phyloP scores from a whole-genome alignment of 805 yeast species.

The Yarrowia sp. region DNA sequence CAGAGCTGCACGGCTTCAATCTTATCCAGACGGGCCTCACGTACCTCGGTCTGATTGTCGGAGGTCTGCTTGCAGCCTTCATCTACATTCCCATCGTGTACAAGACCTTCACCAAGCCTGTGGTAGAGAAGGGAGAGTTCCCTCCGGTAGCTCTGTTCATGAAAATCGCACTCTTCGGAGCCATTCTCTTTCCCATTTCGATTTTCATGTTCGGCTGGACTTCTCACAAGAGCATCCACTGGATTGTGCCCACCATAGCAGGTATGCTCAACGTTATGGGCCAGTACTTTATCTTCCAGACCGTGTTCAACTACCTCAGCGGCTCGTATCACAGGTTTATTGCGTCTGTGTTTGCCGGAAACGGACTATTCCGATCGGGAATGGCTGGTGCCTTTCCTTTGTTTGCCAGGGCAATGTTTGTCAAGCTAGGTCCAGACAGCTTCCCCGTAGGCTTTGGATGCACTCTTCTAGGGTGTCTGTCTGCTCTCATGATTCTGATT shows the following conservation, averaged over 20 bases:
- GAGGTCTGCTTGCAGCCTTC: constrained; percentile 38
- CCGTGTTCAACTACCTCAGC: constrained; percentile 50
- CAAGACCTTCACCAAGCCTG: constrained; percentile 4
- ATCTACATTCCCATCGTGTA: constrained; percentile 10
- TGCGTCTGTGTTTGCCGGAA: constrained; percentile 58
- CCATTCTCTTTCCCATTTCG: constrained; percentile 45
- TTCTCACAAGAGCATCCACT: constrained; percentile 43
- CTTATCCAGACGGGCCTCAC: constrained; percentile 47
- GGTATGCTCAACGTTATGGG: constrained; percentile 44
- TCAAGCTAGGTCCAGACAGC: constrained; percentile 40
- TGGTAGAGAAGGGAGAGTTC: neutral
- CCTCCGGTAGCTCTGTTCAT: constrained; percentile 21
- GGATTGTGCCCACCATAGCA: constrained; percentile 52
- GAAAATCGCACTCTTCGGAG: constrained; percentile 42
- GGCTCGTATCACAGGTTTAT: constrained; percentile 49
- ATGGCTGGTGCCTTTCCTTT: constrained; percentile 58
- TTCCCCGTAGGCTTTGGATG: constrained; percentile 59
- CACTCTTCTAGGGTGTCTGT: constrained; percentile 41
- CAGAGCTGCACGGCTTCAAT: constrained; percentile 45
- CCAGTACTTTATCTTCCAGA: constrained; percentile 51
- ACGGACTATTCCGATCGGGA: constrained; percentile 48
- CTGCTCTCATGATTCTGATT: neutral
- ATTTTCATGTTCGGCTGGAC: constrained; percentile 54
- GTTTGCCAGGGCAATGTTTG: constrained; percentile 57
- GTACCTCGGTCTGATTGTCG: constrained; percentile 46